phyloP scores from a whole-genome alignment of 768 basidiomycete species.

The Agrocybe praecox region DNA sequence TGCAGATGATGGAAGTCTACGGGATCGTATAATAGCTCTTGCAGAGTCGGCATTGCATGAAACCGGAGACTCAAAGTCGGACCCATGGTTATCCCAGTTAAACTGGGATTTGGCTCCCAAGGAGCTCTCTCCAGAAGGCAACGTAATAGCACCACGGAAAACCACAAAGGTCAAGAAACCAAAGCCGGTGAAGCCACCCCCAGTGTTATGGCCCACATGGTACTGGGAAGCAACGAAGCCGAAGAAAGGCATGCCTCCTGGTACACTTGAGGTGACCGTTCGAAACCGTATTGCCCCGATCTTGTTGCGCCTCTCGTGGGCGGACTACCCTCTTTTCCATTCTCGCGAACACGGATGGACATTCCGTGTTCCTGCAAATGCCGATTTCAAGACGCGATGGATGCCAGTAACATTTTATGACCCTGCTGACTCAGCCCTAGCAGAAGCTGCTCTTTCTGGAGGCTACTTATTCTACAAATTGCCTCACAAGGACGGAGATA shows the following conservation, averaged over 20 bases:
- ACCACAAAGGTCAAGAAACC: conserved; percentile 21
- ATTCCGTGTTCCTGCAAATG: conserved; percentile 69
- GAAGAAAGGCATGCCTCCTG: conserved; percentile 65
- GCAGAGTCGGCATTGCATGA: conserved; percentile 37
- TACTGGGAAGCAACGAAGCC: conserved; percentile 89
- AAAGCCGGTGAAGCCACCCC: conserved; percentile 42
- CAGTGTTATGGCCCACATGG: conserved; percentile 92
- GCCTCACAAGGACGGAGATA: conserved; percentile 95
- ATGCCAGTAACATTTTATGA: conserved; percentile 61
- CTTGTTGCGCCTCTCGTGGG: conserved; percentile 86
- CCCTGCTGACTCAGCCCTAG: conserved; percentile 59
- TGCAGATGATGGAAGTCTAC: conserved; percentile 34
- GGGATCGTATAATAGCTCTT: conserved; percentile 38
- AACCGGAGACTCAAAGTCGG: conserved; percentile 22
- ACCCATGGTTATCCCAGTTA: conserved; percentile 66
- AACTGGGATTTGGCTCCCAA: conserved; percentile 58
- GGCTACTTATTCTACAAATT: conserved; percentile 84
- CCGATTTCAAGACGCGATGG: conserved; percentile 47
- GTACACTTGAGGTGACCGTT: conserved; percentile 82
- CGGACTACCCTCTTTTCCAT: conserved; percentile 80
- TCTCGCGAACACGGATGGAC: conserved; percentile 92
- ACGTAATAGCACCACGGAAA: conserved; percentile 28
- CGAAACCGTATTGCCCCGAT: conserved; percentile 83
- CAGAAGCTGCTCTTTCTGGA: conserved; percentile 46
- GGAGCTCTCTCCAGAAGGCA: conserved; percentile 1